Percentiles rank a stretch among this genome's conserved stretches.
Evolutionary conservation across 768 basidiomycete species (phyloP).

Genomic region (Gelatoporia subvermispora): DNA sequence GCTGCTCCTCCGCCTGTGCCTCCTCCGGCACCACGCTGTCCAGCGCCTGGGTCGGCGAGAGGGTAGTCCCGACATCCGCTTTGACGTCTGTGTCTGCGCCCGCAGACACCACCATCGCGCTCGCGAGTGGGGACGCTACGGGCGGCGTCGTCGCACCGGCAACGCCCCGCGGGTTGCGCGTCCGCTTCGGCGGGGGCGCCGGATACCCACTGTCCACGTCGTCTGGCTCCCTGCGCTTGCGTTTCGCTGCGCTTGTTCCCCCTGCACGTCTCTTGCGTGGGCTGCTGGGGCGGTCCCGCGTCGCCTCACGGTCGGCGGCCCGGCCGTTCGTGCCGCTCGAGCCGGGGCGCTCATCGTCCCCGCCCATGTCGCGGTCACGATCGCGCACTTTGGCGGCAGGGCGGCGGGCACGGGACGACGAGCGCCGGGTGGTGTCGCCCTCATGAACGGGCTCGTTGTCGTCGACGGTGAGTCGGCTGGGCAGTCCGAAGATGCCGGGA

Average conservation of each 20-base stretch:
- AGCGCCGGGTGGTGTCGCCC: slow-evolving; percentile 39
- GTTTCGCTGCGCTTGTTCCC: slow-evolving; percentile 37
- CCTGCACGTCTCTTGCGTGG: slow-evolving; percentile 47
- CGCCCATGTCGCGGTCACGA: slow-evolving; percentile 17
- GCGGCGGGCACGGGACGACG: slow-evolving; percentile 42
- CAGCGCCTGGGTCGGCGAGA: slow-evolving; percentile 12
- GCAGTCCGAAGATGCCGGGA: slow-evolving; percentile 51
- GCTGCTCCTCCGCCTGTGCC: slow-evolving; percentile 26
- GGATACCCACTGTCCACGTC: slow-evolving; percentile 67
- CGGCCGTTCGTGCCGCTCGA: slow-evolving; percentile 27
- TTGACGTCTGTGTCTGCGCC: slow-evolving; percentile 27
- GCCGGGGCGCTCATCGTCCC: slow-evolving; percentile 22
- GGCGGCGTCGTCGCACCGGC: slow-evolving; percentile 20
- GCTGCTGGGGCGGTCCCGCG: slow-evolving; percentile 26
- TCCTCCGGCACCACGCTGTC: slow-evolving; percentile 16
- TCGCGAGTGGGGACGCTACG: slow-evolving; percentile 21
- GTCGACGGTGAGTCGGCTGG: slow-evolving; percentile 35
- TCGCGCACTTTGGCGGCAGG: slow-evolving; percentile 49
- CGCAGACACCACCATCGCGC: slow-evolving; percentile 34
- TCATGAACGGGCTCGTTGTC: slow-evolving; percentile 17
- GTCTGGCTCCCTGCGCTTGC: slow-evolving; percentile 55
- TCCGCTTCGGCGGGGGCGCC: slow-evolving; percentile 54
- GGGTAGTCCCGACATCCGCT: slow-evolving; percentile 13
- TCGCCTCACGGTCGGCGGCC: slow-evolving; percentile 26
- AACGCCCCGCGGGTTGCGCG: slow-evolving; percentile 46